Evolutionary conservation across 73 alveolate genomes (phyloP).

Genomic region (Tetrahymena malaccensis): DNA sequence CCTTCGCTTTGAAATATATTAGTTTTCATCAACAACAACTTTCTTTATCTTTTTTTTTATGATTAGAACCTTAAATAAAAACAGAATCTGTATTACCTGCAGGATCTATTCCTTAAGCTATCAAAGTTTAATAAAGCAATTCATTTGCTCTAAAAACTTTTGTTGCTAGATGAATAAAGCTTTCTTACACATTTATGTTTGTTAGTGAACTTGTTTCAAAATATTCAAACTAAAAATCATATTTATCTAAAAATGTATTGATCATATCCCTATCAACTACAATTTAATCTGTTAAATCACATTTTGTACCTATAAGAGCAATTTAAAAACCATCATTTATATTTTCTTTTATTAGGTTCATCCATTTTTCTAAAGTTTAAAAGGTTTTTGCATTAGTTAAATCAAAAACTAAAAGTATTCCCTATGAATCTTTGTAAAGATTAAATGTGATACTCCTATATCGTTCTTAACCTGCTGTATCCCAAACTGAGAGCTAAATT

Average conservation of each 20-base stretch:
- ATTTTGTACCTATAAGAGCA: not conserved
- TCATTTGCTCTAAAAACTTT: not conserved
- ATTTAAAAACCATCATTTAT: conserved; percentile 29
- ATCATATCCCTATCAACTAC: not conserved
- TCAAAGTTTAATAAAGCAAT: not conserved
- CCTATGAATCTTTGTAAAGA: conserved; percentile 72
- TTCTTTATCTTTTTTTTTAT: not conserved
- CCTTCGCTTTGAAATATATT: not conserved
- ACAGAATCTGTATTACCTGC: not conserved
- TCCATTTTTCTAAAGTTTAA: conserved; percentile 32
- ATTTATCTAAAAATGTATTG: not conserved
- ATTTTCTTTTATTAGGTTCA: conserved; percentile 14
- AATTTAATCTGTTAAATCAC: not conserved
- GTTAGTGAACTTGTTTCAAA: not conserved
- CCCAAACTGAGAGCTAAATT: conserved; percentile 49
- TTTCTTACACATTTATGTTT: not conserved
- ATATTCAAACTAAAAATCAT: not conserved
- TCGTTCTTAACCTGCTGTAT: conserved; percentile 85
- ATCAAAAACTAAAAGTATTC: conserved; percentile 66
- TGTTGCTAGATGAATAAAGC: not conserved
- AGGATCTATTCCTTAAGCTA: not conserved
- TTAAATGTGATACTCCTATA: conserved; percentile 70
- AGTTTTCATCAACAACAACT: not conserved
- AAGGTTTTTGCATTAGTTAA: conserved; percentile 62
- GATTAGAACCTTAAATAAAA: not conserved